Evolutionary conservation across 306 rosid species (phyloP).

Genomic region (Citrullus amarus): DNA sequence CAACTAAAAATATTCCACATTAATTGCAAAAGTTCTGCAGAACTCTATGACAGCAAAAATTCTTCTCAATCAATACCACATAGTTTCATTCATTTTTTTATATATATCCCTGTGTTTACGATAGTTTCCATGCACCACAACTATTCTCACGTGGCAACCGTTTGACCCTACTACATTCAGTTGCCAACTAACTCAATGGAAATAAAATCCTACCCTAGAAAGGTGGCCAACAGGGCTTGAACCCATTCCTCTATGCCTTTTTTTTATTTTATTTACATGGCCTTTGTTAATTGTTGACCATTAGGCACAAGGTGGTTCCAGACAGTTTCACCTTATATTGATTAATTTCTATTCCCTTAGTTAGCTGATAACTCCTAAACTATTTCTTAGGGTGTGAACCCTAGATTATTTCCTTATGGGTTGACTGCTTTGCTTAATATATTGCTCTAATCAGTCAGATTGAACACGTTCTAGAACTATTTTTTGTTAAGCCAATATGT

Average conservation of each 20-base stretch:
- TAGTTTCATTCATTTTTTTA: background rate
- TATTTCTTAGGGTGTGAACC: background rate
- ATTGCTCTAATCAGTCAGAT: background rate
- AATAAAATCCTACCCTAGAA: too few species aligned
- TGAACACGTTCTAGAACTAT: background rate
- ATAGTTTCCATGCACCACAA: too few species aligned
- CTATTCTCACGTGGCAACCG: too few species aligned
- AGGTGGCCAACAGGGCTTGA: too few species aligned
- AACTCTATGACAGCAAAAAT: background rate
- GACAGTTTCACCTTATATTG: background rate
- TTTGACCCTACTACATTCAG: too few species aligned
- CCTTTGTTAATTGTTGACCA: too few species aligned
- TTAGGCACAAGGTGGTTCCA: too few species aligned
- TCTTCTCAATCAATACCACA: background rate
- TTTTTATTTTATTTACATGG: too few species aligned
- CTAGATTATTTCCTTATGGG: background rate
- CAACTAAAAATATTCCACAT: background rate
- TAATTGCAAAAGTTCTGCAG: background rate
- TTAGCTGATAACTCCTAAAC: background rate
- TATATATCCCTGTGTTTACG: too few species aligned
- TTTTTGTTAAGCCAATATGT: background rate
- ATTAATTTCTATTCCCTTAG: background rate
- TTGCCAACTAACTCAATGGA: too few species aligned
- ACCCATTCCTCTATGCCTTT: too few species aligned
- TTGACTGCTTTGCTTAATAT: background rate